Conservation (phyloP, 2,329 filamentous ascomycete species). For the Curvularia spicifera region DNA sequence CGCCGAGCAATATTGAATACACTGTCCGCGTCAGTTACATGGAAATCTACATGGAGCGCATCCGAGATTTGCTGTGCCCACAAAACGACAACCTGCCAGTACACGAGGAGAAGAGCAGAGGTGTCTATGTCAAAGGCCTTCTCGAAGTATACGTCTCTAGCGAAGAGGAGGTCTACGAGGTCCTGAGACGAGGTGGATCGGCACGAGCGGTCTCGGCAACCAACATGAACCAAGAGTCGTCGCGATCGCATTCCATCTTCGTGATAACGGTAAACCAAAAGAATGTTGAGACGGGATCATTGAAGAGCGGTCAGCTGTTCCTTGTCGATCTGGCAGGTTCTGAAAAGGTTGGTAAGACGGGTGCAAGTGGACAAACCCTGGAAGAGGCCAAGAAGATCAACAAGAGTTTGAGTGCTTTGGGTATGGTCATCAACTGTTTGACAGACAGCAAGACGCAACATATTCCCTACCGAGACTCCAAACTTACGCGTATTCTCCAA, state of each 20-base stretch:
- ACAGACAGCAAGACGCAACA: conserved; percentile 97
- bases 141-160: conserved; percentile 95
- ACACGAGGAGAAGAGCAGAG: conserved; percentile 96
- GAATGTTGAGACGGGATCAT: conserved; percentile 93
- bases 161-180: conserved; percentile 94
- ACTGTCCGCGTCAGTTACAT: conserved; percentile 99
- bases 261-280: conserved; percentile 97
- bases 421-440: conserved; percentile 98
- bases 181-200: conserved; percentile 90
- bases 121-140: conserved; percentile 95
- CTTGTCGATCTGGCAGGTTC: conserved; percentile 97
- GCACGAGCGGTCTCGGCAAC: conserved; percentile 92
- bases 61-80: conserved; percentile 88
- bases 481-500: conserved; percentile 95
- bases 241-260: conserved; percentile 97
- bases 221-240: conserved; percentile 99
- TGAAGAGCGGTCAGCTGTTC: conserved; percentile 96
- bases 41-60: conserved; percentile 99
- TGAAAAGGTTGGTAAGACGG: conserved; percentile 98
- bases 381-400: conserved; percentile 99
- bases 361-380: conserved; percentile 93
- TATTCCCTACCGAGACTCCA: conserved; percentile 96
- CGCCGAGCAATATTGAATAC: conserved; percentile 93
- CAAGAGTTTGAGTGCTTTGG: conserved; percentile 96
- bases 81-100: conserved; percentile 96